These are phyloP conservation scores for Penicillium angulare DNA, from an alignment of 495 filamentous ascomycete species.

Conservation along the genomic window DNA sequence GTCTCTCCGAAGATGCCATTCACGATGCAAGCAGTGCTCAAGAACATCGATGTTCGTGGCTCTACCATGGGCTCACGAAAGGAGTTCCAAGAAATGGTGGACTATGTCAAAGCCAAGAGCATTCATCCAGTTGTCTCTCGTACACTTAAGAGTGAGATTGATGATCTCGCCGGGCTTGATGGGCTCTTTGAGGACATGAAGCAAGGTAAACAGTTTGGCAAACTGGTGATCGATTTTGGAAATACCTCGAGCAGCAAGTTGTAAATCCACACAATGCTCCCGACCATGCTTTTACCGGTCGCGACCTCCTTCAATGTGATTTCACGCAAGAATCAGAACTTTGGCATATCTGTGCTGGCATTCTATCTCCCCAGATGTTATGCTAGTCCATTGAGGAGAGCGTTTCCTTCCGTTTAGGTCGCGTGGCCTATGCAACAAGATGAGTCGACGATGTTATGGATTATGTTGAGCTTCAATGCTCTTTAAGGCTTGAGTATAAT, in stretches of 20 bases:
- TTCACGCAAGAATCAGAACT: no score
- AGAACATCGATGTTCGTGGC: constrained; percentile 70
- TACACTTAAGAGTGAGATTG: constrained; percentile 58
- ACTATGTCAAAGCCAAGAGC: constrained; percentile 62
- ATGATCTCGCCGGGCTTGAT: constrained; percentile 64
- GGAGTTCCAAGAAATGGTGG: constrained; percentile 76
- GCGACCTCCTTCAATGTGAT: neutral
- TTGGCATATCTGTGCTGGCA: no score
- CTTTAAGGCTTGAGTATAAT: no score
- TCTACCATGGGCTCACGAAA: constrained; percentile 73
- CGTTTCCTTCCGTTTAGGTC: no score
- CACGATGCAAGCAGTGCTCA: constrained; percentile 66
- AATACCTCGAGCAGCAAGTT: constrained; percentile 43
- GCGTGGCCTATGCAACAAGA: no score
- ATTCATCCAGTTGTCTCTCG: constrained; percentile 64
- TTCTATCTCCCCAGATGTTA: no score
- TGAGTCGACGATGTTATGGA: no score
- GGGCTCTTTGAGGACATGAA: constrained; percentile 73
- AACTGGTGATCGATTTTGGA: constrained; percentile 63
- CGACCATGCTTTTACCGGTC: neutral
- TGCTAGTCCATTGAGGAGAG: no score
- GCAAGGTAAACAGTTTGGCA: constrained; percentile 73
- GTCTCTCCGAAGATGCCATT: constrained; percentile 70
- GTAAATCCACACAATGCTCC: constrained; percentile 16
- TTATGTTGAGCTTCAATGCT: no score